Evolutionary conservation across 1,139 yeast genomes (phyloP), one percentile per base, ranked within the genome.

Genomic region (Diutina sp.): DNA sequence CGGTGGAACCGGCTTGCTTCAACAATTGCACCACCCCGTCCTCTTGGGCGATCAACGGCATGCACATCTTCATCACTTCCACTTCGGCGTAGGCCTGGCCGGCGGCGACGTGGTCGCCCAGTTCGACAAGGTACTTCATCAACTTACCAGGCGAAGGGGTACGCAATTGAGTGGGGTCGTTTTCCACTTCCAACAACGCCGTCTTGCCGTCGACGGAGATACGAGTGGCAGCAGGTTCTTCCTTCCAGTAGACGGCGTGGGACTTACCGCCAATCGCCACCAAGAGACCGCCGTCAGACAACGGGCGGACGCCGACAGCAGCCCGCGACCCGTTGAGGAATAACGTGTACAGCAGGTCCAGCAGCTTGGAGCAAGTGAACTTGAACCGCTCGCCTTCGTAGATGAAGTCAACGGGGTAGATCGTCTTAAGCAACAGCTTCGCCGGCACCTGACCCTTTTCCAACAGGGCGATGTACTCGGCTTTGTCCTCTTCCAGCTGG

Each of bases 121-220:
- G 87, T 68, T 93, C 98, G 60, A 93, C 96, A 65, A 93, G 78
- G 71, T 84, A 95, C 69, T 90, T 90, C 59, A 91, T 96, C 64
- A 93, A 81, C 73, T 95, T 93, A 78, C 99, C 99, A 57, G 99
- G 99, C 52, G 98, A 91, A 54, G 99, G 99, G 54, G 99, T 90
- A 75, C 98, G 85, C 67, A 95, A 79, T 75, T 95, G 99, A 55
- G 99, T 93, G 63, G 99, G 99, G 67, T 93, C 99, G 66, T 90
- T 91, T 75, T 93, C 99, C 59, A 81, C 87, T 72, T 93, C 99
- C 62, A 93, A 80, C 63, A 90, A 74, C 69, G 98, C 93, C 50
- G 99, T 91, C 76, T 90, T 93, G 59, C 96, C 84, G 69, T 93
- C 97, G 51, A 93, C 97, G 28, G 97, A 88, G 64, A 93, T 73